Evolutionary conservation across 805 yeast species (phyloP).

Genomic region (Phaffomyces opuntiae): DNA sequence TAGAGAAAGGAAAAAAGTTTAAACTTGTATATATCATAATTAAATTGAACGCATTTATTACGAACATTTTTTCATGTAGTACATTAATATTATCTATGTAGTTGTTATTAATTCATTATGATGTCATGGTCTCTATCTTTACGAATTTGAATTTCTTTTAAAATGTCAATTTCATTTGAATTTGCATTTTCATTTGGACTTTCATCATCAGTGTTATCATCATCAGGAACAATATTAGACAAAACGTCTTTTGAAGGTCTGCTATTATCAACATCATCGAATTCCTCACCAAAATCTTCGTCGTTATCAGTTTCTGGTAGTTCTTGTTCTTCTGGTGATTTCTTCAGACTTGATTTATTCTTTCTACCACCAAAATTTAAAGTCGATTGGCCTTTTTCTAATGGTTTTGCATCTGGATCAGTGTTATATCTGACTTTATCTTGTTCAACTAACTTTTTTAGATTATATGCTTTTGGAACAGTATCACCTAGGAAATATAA

Average conservation of each 20-base stretch:
- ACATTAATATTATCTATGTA: neutral
- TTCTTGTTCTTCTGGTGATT: slow-evolving; percentile 14
- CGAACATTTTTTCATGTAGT: neutral
- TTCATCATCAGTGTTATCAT: slow-evolving; percentile 11
- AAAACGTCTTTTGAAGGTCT: neutral
- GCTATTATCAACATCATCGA: slow-evolving; percentile 5
- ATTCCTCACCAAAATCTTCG: slow-evolving; percentile 15
- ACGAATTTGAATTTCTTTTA: slow-evolving; percentile 7
- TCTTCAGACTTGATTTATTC: slow-evolving; percentile 3
- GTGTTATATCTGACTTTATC: slow-evolving; percentile 28
- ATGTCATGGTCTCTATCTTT: slow-evolving; percentile 19
- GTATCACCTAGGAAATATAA: slow-evolving; percentile 58
- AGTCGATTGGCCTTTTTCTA: slow-evolving; percentile 37
- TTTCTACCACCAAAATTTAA: slow-evolving; percentile 25
- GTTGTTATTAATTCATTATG: slow-evolving; percentile 13
- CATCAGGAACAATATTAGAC: slow-evolving; percentile 9
- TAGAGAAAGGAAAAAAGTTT: too few relatives aligned
- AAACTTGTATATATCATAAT: slow-evolving; percentile 10
- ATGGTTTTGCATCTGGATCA: slow-evolving; percentile 10
- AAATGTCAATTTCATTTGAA: neutral
- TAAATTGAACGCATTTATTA: slow-evolving; percentile 1
- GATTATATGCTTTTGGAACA: slow-evolving; percentile 54
- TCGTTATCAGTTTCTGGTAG: slow-evolving; percentile 20
- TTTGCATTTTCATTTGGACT: too few relatives aligned
- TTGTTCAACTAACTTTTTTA: slow-evolving; percentile 40